Evolutionary conservation across 2,329 filamentous ascomycete species (phyloP), one percentile per base, ranked within the genome.

Genomic region (Tolypocladium inflatum): DNA sequence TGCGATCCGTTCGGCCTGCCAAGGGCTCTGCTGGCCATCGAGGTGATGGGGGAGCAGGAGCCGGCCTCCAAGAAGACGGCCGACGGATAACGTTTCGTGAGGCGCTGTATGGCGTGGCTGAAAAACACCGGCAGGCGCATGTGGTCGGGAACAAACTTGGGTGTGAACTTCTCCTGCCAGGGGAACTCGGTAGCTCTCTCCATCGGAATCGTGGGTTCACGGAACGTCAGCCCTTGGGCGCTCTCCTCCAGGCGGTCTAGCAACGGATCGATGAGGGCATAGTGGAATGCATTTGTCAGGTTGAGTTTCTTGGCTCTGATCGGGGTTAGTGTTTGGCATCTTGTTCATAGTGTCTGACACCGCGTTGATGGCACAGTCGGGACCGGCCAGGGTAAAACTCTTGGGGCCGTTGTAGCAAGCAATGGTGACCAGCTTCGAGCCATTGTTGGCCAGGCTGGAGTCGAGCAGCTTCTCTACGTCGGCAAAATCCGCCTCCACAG

Each of bases 211-310:
- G 9, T 19, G 33, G 58, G 48, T 11, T 41, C 53, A 1, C 42
- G 35, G 42, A 59, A 61, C 1, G 37, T 26, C 15, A 64, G 3
- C 1, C 33, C 39, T 4, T 65, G 55, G 0, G 62, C 73, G 3
- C 72, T 37, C 1, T 61, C 30, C 17, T 64, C 62, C 1, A 76
- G 63, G 0, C 59, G 42, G 1, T 52, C 19, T 9, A 71, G 55
- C 0, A 79, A 54, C 0, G 59, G 54, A 0, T 79, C 75, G 0
- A 76, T 72, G 0, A 80, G 65, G 0, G 57, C 54, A 0, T 73
- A 80, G 61, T 81, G 79, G 62, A 79, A 81, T 0, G 74, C 78
- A 57, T 80, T 72, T 0, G 77, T 76, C 1, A 78, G 74, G 15
- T 74, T 68, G 0, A 81, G 71, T 4, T 63, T 62, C 62, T 77